These are phyloP conservation scores for Prosopis cineraria DNA, from an alignment of 306 rosid species.

Conservation along the genomic window DNA sequence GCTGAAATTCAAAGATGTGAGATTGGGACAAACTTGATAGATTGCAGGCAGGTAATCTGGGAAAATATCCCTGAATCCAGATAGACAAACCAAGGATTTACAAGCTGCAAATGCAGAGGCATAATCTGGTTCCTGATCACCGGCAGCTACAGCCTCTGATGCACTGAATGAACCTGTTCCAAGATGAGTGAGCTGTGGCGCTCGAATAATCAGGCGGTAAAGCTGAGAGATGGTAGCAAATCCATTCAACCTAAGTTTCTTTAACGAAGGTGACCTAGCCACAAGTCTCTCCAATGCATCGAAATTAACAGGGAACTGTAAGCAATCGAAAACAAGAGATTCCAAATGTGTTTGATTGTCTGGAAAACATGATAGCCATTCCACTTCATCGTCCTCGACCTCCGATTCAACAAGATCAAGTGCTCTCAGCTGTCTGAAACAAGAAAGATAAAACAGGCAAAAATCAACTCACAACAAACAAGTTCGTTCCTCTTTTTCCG, in stretches of 20 bases:
- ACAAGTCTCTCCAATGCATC: slow-evolving; percentile 79
- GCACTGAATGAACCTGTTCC: slow-evolving; percentile 69
- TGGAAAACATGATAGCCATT: slow-evolving; percentile 78
- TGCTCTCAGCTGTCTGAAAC: slow-evolving; percentile 70
- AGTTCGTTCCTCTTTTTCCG: neutral
- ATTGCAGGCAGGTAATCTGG: slow-evolving; percentile 62
- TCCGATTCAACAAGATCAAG: slow-evolving; percentile 80
- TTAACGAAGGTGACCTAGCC: slow-evolving; percentile 64
- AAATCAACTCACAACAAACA: neutral
- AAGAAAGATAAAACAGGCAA: slow-evolving; percentile 4
- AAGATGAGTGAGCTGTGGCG: slow-evolving; percentile 80
- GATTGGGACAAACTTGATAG: slow-evolving; percentile 64
- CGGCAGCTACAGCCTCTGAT: slow-evolving; percentile 41
- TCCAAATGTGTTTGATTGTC: slow-evolving; percentile 60
- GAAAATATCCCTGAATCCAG: slow-evolving; percentile 69
- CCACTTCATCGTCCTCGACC: slow-evolving; percentile 61
- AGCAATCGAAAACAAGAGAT: slow-evolving; percentile 72
- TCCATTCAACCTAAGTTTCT: slow-evolving; percentile 65
- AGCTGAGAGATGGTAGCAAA: slow-evolving; percentile 57
- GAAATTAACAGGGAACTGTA: slow-evolving; percentile 57
- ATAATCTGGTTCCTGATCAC: slow-evolving; percentile 63
- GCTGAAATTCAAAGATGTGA: slow-evolving; percentile 72
- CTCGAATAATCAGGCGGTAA: slow-evolving; percentile 54
- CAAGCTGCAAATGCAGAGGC: slow-evolving; percentile 60
- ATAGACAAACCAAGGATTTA: slow-evolving; percentile 72